Percentiles rank a stretch among this genome's conserved stretches.
Conservation (phyloP, 805 yeast genomes). For the Deakozyma indianensis region DNA sequence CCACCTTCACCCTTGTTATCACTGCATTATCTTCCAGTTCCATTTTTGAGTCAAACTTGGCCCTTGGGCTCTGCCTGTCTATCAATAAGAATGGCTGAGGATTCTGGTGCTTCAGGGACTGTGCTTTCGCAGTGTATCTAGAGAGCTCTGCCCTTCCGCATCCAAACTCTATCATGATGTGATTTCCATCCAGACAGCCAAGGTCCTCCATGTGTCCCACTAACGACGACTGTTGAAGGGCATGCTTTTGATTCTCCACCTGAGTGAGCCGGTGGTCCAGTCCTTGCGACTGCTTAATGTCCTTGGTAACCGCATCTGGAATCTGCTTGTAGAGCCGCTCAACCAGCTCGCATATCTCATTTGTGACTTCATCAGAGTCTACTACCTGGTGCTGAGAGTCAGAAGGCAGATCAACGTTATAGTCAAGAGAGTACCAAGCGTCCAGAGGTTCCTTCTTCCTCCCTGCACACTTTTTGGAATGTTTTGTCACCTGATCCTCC, state of each 20-base stretch:
- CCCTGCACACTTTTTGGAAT: constrained; percentile 41
- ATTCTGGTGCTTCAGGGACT: constrained; percentile 14
- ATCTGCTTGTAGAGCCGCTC: constrained; percentile 4
- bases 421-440: constrained; percentile 36
- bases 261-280: constrained; percentile 32
- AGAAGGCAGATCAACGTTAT: constrained; percentile 30
- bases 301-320: constrained; percentile 5
- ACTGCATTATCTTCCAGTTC: constrained; percentile 29
- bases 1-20: constrained; percentile 47
- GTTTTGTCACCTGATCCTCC: constrained; percentile 40
- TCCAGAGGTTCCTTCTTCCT: constrained; percentile 20
- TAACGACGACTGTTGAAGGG: constrained; percentile 67
- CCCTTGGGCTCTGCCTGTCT: constrained; percentile 63
- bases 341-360: constrained; percentile 7
- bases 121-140: constrained; percentile 33
- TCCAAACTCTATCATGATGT: constrained; percentile 59
- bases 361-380: too few relatives aligned
- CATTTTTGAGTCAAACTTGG: constrained; percentile 62
- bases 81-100: constrained; percentile 35
- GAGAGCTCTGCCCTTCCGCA: constrained; percentile 83
- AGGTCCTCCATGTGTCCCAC: constrained; percentile 46
- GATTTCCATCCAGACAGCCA: constrained; percentile 23
- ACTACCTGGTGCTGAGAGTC: too few relatives aligned
- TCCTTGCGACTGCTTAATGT: constrained; percentile 18
- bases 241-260: constrained; percentile 54